Evolutionary conservation across 148 eudicot species (phyloP), one percentile per base, ranked within the genome.

Genomic region (Amaranthus hypochondriacus): DNA sequence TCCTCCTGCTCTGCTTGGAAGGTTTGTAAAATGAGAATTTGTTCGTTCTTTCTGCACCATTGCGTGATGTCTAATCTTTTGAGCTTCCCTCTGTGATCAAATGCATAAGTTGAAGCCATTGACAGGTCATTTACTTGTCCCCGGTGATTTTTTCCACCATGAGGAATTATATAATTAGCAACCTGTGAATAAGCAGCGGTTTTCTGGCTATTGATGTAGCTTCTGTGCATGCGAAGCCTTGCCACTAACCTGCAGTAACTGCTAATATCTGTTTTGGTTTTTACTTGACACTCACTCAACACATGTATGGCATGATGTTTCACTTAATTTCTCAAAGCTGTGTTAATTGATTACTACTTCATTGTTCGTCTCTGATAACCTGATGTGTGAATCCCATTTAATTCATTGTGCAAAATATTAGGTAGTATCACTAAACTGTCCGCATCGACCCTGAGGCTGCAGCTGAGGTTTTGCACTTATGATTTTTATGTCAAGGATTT

Each of bases 11-110:
- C 21, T 0, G 57, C 69, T 79, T 86, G 48, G 87, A 75, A 10
- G 78, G 80, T 75, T 86, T 88, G 79, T 95, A 97, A 68, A 92
- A 95, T 13, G 98, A 95, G 81, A 92, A 95, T 43, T 84, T 67
- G 97, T 97, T 53, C 83, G 75, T 21, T 81, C 88, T 65, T 73
- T 89, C 70, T 54, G 92, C 83, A 60, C 78, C 83, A 56, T 62
- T 84, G 71, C 87, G 77, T 57, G 90, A 80, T 77, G 60, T 84
- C 84, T 43, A 85, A 68, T 61, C 76, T 89, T 62, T 73, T 77
- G 8, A 82, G 83, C 44, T 84, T 89, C 10, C 85, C 92, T 39
- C 81, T 76, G 67, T 83, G 77, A 50, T 84, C 88, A 13, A 90
- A 74, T 15, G 90, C 89, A 56, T 86, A 79, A 13, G 89, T 78